Evolutionary conservation across 345 rosid species (phyloP), one percentile per base, ranked within the genome.

Genomic region (Ceriops decandra): DNA sequence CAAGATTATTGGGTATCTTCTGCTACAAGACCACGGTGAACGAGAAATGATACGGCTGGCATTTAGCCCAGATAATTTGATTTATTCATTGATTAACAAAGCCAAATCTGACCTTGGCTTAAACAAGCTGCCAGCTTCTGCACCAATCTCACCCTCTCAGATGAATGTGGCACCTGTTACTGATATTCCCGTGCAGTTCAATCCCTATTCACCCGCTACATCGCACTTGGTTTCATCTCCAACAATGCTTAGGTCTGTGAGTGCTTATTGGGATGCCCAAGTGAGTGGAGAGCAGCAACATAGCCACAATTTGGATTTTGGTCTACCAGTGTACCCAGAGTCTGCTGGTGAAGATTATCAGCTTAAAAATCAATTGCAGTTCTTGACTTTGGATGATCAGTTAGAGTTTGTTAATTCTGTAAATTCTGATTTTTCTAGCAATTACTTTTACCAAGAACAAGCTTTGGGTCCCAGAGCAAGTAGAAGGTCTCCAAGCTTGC

Each of bases 21-120:
- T 90, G 21, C 78, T 88, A 75, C 96, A 88, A 79, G 90, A 88
- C 31, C 83, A 93, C 19, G 80, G 89, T 0, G 90, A 91, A 28
- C 80, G 80, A 0, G 93, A 95, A 64, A 95, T 95, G 98, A 88
- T 91, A 66, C 86, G 99, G 36, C 75, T 91, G 10, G 98, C 99
- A 27, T 88, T 88, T 70, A 74, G 93, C 61, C 93, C 99, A 0
- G 96, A 95, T 69, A 68, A 82, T 35, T 71, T 72, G 59, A 83
- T 95, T 64, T 82, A 63, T 21, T 82, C 85, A 20, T 74, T 88
- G 77, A 88, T 95, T 78, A 69, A 66, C 60, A 85, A 77, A 64
- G 99, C 89, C 11, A 91, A 90, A 79, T 72, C 84, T 21, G 81
- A 86, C 36, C 85, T 91, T 35, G 83, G 86, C 51, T 75, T 84